Conservation (phyloP, 257 asterid species). For the Jacaranda copaia region DNA sequence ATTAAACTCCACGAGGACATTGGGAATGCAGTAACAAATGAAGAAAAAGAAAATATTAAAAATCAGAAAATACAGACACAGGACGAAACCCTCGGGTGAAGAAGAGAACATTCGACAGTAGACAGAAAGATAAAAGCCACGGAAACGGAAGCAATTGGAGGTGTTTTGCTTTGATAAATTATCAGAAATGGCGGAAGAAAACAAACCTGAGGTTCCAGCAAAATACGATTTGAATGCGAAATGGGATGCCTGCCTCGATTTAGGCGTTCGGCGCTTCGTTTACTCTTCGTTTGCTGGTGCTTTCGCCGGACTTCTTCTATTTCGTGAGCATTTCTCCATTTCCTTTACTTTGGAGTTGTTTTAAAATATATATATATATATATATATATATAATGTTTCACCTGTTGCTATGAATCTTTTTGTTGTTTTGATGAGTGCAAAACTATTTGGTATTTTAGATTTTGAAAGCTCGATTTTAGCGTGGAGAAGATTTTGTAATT, state of each 20-base stretch:
- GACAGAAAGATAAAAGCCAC: conserved; percentile 15
- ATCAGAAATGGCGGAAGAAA: conserved; percentile 59
- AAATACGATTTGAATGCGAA: conserved; percentile 70
- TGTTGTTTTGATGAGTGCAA: conserved; percentile 14
- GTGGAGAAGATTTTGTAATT: background rate
- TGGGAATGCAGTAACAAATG: background rate
- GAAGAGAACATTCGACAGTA: conserved; percentile 24
- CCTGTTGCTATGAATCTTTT: background rate
- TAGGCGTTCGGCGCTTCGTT: conserved; percentile 68
- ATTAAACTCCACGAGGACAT: background rate
- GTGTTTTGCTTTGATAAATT: background rate
- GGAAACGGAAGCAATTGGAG: conserved; percentile 23
- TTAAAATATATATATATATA: background rate
- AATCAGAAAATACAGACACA: conserved; percentile 28
- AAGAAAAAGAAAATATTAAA: background rate
- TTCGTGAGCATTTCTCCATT: conserved; percentile 52
- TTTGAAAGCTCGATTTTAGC: background rate
- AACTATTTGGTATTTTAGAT: background rate
- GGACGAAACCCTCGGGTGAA: conserved; percentile 48
- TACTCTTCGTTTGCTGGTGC: conserved; percentile 75
- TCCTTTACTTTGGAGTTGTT: background rate
- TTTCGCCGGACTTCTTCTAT: conserved; percentile 71
- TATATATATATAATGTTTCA: no score
- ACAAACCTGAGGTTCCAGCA: conserved; percentile 54
- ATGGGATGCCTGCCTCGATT: conserved; percentile 84